Conservation (phyloP, 495 filamentous ascomycete species). For the Penicillium paxilli region DNA sequence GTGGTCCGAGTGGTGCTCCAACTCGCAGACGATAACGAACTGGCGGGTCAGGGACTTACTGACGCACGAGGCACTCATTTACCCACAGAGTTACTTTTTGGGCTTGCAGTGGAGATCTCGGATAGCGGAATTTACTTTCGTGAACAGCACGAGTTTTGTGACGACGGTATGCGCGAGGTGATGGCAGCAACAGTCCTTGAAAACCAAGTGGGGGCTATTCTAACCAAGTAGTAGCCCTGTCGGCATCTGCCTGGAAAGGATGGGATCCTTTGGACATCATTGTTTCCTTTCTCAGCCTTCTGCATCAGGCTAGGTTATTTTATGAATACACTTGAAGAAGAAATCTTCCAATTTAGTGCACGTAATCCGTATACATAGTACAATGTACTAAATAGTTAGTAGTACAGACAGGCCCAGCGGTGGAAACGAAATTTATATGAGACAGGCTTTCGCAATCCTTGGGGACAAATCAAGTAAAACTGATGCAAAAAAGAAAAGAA, state of each 20-base stretch:
- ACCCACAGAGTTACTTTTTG: slow-evolving; percentile 8
- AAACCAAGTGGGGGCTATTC: slow-evolving; percentile 21
- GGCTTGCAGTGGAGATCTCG: slow-evolving; percentile 22
- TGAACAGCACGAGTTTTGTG: slow-evolving; percentile 21
- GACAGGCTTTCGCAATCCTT: too few relatives aligned
- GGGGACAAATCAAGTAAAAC: too few relatives aligned
- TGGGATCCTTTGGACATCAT: too few relatives aligned
- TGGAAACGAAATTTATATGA: too few relatives aligned
- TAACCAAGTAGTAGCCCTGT: slow-evolving; percentile 2
- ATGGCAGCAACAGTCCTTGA: slow-evolving; percentile 25
- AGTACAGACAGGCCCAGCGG: too few relatives aligned
- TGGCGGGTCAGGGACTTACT: slow-evolving; percentile 14
- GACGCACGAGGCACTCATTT: slow-evolving; percentile 9
- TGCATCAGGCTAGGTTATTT: too few relatives aligned
- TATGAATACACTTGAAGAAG: too few relatives aligned
- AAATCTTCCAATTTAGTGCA: too few relatives aligned
- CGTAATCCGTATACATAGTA: too few relatives aligned
- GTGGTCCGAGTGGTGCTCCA: slow-evolving; percentile 12
- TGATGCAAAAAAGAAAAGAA: too few relatives aligned
- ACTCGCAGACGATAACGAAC: slow-evolving; percentile 16
- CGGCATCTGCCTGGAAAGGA: background rate
- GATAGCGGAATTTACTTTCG: slow-evolving; percentile 19
- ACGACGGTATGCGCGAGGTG: slow-evolving; percentile 22
- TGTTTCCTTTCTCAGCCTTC: too few relatives aligned
- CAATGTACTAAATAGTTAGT: too few relatives aligned